A percentile compares a stretch with the other conserved stretches of the same genome.
These are phyloP conservation scores for Purpureocillium takamizusanense DNA, from an alignment of 2,329 filamentous ascomycete species.

Conservation along the genomic window DNA sequence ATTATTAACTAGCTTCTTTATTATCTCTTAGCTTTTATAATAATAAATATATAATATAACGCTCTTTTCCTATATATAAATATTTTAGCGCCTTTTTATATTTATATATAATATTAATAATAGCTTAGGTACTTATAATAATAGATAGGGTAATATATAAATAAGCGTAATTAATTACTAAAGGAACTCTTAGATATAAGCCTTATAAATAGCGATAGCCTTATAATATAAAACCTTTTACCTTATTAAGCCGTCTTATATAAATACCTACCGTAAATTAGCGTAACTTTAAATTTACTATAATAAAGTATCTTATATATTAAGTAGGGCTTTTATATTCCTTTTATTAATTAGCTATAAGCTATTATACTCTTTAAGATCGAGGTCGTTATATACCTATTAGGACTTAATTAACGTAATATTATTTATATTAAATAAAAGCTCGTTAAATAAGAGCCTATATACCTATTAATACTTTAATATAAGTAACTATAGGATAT, in stretches of 20 bases:
- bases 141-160: neutral
- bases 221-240: constrained; percentile 1
- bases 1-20: neutral
- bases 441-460: neutral
- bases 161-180: neutral
- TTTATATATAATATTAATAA: neutral
- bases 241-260: neutral
- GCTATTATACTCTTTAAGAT: neutral
- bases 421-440: neutral
- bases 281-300: neutral
- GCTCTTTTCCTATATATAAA: neutral
- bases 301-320: neutral
- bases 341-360: neutral
- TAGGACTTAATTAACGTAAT: neutral
- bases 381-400: neutral
- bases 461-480: neutral
- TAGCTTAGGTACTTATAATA: neutral
- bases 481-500: neutral
- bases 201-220: constrained; percentile 1
- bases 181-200: constrained; percentile 1
- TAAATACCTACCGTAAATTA: neutral
- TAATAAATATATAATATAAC: neutral
- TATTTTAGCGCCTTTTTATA: neutral
- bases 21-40: neutral
- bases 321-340: neutral